Conservation (phyloP, 2,329 filamentous ascomycete species). For the Clarireedia homoeocarpa region DNA sequence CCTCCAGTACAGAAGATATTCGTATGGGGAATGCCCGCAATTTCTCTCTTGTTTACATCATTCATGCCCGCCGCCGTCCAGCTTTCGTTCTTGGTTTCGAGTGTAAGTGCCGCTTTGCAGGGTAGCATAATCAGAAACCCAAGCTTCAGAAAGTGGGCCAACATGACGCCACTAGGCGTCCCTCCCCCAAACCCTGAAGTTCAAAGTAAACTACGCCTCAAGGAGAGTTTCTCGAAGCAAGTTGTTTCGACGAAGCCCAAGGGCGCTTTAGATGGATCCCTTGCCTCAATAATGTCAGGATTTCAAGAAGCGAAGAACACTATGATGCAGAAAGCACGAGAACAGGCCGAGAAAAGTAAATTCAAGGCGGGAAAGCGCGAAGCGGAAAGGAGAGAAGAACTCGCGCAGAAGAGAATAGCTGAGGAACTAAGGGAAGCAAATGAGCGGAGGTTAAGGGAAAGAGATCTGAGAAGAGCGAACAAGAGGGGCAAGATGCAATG, state of each 20-base stretch:
- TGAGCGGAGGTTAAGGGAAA: background rate
- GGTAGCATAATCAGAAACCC: slow-evolving; percentile 35
- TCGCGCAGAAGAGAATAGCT: background rate
- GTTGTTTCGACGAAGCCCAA: background rate
- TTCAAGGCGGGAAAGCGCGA: background rate
- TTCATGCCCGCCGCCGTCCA: slow-evolving; percentile 44
- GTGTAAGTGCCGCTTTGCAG: slow-evolving; percentile 35
- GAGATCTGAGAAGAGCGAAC: background rate
- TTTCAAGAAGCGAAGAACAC: background rate
- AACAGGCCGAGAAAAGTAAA: background rate
- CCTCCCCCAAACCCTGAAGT: background rate
- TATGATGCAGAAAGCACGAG: background rate
- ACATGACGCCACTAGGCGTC: slow-evolving; percentile 28
- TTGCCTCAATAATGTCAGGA: background rate
- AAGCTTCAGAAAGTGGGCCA: slow-evolving; percentile 32
- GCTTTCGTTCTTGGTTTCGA: slow-evolving; percentile 50
- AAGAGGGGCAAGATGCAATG: background rate
- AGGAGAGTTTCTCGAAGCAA: no score
- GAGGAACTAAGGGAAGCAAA: background rate
- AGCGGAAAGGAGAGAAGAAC: slow-evolving; percentile 3
- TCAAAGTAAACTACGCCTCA: background rate
- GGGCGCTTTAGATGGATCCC: background rate
- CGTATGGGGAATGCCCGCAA: slow-evolving; percentile 41
- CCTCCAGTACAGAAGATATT: slow-evolving; percentile 34
- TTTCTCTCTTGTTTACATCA: slow-evolving; percentile 46